Base-by-base conservation (phyloP, 106 monocot species). In the Vanilla planifolia region DNA sequence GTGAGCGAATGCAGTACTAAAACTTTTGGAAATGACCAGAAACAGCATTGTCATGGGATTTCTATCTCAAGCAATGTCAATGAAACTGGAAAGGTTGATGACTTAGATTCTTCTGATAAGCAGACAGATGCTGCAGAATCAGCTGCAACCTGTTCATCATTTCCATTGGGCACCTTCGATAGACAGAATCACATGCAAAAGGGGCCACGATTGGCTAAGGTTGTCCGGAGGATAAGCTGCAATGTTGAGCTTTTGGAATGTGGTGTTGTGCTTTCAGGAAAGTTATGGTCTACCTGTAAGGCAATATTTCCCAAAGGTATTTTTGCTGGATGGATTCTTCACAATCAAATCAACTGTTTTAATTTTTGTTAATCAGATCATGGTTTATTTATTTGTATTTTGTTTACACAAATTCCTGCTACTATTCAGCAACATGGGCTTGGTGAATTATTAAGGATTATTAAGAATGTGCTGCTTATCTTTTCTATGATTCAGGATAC, bases 221-320 rank as follows among this genome's bases (percentile, higher is more conserved):
- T 95, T 20, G 84, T 87, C 23, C 56, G 73, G 5, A 75, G 77
- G 64, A 63, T 86, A 25, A 84, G 72, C 43, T 76, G 72, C 48
- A 76, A 26, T 59, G 87, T 96, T 42, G 81, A 91, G 68, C 76
- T 65, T 51, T 60, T 91, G 75, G 77, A 76, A 42, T 81, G 71
- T 77, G 96, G 91, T 64, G 60, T 55, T 39, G 71, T 91, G 30
- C 30, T 73, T 60, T 72, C 84, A 73, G 84, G 87, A 72, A 84
- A 48, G 1, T 41, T 76, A 33, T 96, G 96, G 96, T 96, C 74
- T 43, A 81, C 55, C 7, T 72, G 67, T 51, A 83, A 74, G 68
- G 77, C 73, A 44, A 96, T 96, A 66, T 96, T 79, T 32, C 96
- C 91, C 4, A 91, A 88, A 81, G 96, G 96, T 91, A 61, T n/a